Evolutionary conservation across 768 basidiomycete species (phyloP).

Genomic region (Mrakia blollopis): DNA sequence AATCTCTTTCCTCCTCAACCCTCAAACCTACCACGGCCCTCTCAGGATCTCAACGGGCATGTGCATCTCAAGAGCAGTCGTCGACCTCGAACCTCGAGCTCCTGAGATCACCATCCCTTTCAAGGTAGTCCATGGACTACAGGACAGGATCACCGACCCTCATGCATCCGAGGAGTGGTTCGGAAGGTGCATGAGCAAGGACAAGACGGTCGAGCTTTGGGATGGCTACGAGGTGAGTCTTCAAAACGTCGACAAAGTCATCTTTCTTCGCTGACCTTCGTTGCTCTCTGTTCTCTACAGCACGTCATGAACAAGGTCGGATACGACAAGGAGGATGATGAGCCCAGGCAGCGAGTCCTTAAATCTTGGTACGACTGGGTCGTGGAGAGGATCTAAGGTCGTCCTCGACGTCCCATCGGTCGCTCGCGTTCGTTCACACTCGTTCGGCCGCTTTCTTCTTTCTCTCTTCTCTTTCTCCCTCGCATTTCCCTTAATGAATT

Average conservation of each 20-base stretch:
- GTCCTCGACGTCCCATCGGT: neutral
- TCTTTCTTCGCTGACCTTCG: too few relatives aligned
- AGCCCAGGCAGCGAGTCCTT: conserved; percentile 21
- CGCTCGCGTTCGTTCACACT: neutral
- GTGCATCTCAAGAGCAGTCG: neutral
- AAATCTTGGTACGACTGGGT: conserved; percentile 24
- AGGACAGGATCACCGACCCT: conserved; percentile 27
- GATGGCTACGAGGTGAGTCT: conserved; percentile 26
- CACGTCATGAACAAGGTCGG: conserved; percentile 31
- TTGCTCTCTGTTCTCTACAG: neutral
- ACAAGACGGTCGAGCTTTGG: conserved; percentile 27
- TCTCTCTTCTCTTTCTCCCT: neutral
- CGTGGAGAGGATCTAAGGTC: neutral
- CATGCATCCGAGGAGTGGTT: conserved; percentile 17
- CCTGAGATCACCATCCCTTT: conserved; percentile 3
- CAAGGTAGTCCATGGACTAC: conserved; percentile 18
- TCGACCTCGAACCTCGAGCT: neutral
- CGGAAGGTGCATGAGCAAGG: conserved; percentile 1
- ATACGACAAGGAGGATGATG: conserved; percentile 26
- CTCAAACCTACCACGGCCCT: conserved; percentile 28
- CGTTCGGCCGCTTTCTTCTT: neutral
- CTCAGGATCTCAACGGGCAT: conserved; percentile 26
- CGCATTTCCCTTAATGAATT: too few relatives aligned
- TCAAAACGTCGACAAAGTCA: too few relatives aligned
- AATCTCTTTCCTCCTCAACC: conserved; percentile 28